Evolutionary conservation across 2,329 filamentous ascomycete genomes (phyloP).

Genomic region (Cadophora sp.): DNA sequence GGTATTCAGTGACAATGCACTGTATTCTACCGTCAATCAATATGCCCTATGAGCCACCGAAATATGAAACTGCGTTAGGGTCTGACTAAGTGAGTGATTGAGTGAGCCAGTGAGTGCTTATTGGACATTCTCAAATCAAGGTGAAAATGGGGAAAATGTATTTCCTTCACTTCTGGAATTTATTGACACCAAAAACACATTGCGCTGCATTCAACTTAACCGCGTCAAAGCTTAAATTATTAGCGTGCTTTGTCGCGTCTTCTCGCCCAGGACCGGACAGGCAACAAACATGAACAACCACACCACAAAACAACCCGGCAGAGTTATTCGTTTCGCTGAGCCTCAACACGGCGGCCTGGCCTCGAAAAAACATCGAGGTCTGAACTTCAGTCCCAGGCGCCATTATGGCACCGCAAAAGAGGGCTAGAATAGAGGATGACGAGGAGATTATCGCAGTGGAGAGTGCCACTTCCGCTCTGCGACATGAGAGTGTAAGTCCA

Average conservation of each 20-base stretch:
- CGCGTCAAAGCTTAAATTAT: slow-evolving; percentile 14
- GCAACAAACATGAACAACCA: not conserved
- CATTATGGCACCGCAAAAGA: slow-evolving; percentile 51
- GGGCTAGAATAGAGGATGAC: slow-evolving; percentile 45
- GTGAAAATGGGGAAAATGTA: not conserved
- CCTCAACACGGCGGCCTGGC: slow-evolving; percentile 1
- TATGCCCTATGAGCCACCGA: too few species aligned
- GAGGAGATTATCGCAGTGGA: slow-evolving; percentile 44
- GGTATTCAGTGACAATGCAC: too few species aligned
- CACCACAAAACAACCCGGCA: not conserved
- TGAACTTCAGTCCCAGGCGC: not conserved
- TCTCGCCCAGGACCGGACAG: not conserved
- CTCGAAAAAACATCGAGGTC: not conserved
- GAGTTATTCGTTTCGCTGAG: not conserved
- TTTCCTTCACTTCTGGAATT: not conserved
- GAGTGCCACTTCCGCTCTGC: slow-evolving; percentile 40
- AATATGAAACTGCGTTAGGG: not conserved
- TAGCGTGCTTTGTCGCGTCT: slow-evolving; percentile 19
- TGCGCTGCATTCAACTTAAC: too few species aligned
- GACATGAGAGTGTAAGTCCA: slow-evolving; percentile 42
- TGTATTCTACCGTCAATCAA: too few species aligned
- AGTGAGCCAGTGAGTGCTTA: not conserved
- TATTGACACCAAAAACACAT: too few species aligned
- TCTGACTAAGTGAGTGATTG: not conserved
- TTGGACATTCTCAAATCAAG: not conserved